These are phyloP conservation scores for Pachysandra terminalis DNA, from an alignment of 164 flowering plant species.

Conservation along the genomic window DNA sequence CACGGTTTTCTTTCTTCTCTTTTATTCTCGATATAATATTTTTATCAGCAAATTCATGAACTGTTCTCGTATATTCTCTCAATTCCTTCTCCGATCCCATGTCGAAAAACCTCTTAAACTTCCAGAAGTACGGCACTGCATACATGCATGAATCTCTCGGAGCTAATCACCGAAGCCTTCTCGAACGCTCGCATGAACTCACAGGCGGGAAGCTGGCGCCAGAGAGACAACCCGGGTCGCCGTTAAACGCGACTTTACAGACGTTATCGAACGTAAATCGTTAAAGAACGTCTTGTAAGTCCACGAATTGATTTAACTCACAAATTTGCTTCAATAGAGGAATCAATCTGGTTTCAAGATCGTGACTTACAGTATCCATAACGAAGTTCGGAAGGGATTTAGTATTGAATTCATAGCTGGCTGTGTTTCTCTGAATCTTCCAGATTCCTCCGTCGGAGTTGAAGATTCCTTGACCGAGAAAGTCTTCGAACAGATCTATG, in stretches of 20 bases:
- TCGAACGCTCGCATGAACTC: too few relatives aligned
- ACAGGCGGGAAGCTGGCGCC: slow-evolving; percentile 20
- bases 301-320: slow-evolving; percentile 15
- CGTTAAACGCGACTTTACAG: too few relatives aligned
- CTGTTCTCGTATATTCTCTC: too few relatives aligned
- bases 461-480: slow-evolving; percentile 53
- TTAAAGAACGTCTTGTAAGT: slow-evolving; percentile 40
- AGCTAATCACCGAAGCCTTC: slow-evolving; percentile 32
- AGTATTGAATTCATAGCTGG: slow-evolving; percentile 51
- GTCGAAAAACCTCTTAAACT: slow-evolving; percentile 28
- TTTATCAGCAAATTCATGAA: slow-evolving; percentile 34
- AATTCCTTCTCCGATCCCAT: slow-evolving; percentile 41
- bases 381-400: slow-evolving; percentile 35
- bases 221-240: slow-evolving; percentile 40
- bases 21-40: slow-evolving; percentile 31
- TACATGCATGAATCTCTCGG: slow-evolving; percentile 36
- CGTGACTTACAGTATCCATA: slow-evolving; percentile 29
- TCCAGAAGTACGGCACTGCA: slow-evolving; percentile 20
- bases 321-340: slow-evolving; percentile 32
- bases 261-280: too few relatives aligned
- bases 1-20: slow-evolving; percentile 15
- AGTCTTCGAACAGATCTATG: slow-evolving; percentile 30
- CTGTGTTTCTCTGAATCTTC: slow-evolving; percentile 56
- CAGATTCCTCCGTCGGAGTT: too few relatives aligned
- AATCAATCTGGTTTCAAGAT: slow-evolving; percentile 27